Base-by-base conservation (phyloP, 208 protist species). In the Crithidia acanthocephali region DNA sequence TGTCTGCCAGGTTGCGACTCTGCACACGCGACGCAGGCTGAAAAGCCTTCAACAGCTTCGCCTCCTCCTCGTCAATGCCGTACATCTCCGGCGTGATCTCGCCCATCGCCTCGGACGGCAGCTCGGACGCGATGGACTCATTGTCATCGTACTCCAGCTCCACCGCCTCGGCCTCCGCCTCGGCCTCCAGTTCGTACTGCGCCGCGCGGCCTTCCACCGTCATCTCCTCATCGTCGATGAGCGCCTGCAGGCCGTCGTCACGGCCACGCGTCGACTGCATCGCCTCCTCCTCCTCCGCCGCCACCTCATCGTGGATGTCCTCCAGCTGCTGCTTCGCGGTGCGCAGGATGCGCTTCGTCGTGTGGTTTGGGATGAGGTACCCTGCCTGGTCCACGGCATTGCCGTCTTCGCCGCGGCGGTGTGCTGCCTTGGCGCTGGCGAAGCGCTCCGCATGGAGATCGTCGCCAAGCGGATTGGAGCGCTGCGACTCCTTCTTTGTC, bases 11-110 rank as follows among this genome's bases (percentile, higher is more conserved):
- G 72, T 94, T 94, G 68, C 93, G 93, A 62, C 80, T 94, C 77
- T 93, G 91, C 78, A 95, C 84, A 25, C 77, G 81, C 13, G 93
- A 96, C 13, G 74, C 72, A 13, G 93, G 93, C 72, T 92, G 89
- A 52, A 97, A 95, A 74, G 93, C 88, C 68, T 94, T 85, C 56
- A 97, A 75, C 72, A 97, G 79, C 13, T 84, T 81, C 28, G 88
- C 88, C 75, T 97, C 91, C 77, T 96, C 93, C 37, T 95, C 91
- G 68, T 95, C 87, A 59, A 97, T 95, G 67, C 75, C 89, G 80
- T 92, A 97, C 72, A 92, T 84, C 57, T 86, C 79, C 18, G 64
- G 79, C 40, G 76, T 72, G 52, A 82, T 69, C 35, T 93, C 84
- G 28, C 60, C 78, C 59, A 90, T 76, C 23, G 35, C 33, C 52